Evolutionary conservation across 148 eudicot species (phyloP), one percentile per base, ranked within the genome.

Genomic region (Silene uniflora): DNA sequence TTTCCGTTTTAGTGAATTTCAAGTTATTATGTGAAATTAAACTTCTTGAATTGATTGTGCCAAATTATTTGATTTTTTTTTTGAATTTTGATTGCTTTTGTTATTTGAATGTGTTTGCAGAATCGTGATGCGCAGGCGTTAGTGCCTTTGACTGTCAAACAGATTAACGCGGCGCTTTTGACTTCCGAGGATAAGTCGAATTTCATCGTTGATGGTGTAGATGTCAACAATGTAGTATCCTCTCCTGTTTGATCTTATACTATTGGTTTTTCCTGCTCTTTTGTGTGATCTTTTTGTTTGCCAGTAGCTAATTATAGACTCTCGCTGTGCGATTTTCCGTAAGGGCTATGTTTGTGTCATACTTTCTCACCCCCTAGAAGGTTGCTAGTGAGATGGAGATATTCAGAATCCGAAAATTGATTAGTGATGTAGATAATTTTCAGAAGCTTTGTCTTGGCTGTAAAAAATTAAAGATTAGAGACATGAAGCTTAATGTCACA

Each of bases 141-240:
- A 75, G 69, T 87, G 70, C 99, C 98, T 7, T 79, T 89, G 54
- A 96, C 99, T 0, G 90, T 92, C 81, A 96, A 92, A 73, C 99
- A 92, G 79, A 87, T 96, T 35, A 86, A 77, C 16, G 89, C 85
- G 78, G 93, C 98, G 49, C 79, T 78, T 65, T 78, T 77, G 44
- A 76, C 88, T 0, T 64, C 77, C 18, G 88, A 80, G 21, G 96
- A 92, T 54, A 89, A 77, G 74, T 62, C 85, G 0, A 86, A 77
- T 77, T 86, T 87, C 23, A 56, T 82, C 25, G 82, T 92, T 19
- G 91, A 92, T 73, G 97, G 97, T 24, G 89, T 88, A n/a, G 91
- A 87, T 71, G 88, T 91, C 46, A 88, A 80, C 75, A 89, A 86
- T 84, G 99, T 92, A 83, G 99, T 92, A 83, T 9, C 83, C 54